Percentiles rank a stretch among this genome's conserved stretches.
Evolutionary conservation across 2,329 filamentous ascomycete species (phyloP).

Genomic region (Boeremia exigua): DNA sequence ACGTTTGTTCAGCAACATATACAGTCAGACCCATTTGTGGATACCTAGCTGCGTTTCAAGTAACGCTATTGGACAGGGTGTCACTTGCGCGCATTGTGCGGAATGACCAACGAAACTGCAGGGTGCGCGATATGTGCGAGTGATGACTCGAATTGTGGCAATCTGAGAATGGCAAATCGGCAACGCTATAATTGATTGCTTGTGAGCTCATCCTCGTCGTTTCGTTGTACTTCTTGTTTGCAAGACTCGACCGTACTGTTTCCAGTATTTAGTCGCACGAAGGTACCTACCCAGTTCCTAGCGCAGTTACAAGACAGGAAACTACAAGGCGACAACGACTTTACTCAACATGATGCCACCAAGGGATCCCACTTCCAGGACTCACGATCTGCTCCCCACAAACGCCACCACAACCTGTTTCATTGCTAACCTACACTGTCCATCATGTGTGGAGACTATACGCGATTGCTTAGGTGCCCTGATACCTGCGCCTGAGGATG

Average conservation of each 20-base stretch:
- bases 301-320: conserved; percentile 22
- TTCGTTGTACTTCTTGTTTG: neutral
- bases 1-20: neutral
- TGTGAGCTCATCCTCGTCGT: neutral
- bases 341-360: conserved; percentile 23
- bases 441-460: conserved; percentile 74
- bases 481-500: conserved; percentile 59
- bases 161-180: neutral
- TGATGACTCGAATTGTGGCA: neutral
- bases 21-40: neutral
- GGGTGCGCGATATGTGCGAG: conserved; percentile 12
- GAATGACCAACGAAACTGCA: neutral
- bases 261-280: neutral
- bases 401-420: conserved; percentile 63
- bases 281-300: conserved; percentile 1
- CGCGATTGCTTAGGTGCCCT: conserved; percentile 60
- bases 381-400: conserved; percentile 21
- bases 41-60: neutral
- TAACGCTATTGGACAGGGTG: neutral
- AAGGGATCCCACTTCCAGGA: conserved; percentile 12
- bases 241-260: neutral
- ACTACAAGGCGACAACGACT: conserved; percentile 4
- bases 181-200: neutral
- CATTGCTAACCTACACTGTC: conserved; percentile 78
- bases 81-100: conserved; percentile 4